Percentiles rank a stretch among this genome's conserved stretches.
These are phyloP conservation scores for Verticillium dahliae DNA, from an alignment of 2,329 filamentous ascomycete species.

Conservation along the genomic window DNA sequence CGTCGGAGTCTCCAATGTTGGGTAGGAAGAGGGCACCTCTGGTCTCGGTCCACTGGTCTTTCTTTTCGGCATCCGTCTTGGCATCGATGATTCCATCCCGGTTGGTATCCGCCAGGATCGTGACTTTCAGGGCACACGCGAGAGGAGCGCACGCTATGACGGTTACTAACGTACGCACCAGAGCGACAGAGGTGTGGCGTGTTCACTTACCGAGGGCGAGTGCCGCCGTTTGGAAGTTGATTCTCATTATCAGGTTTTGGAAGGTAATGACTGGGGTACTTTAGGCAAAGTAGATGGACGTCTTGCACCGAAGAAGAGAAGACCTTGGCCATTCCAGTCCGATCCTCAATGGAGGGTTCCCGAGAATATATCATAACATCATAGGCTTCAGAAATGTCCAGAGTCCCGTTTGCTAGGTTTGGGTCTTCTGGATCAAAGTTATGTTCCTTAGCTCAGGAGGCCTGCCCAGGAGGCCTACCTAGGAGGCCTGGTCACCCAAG, in stretches of 20 bases:
- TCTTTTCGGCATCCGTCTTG: slow-evolving; percentile 14
- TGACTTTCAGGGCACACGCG: background rate
- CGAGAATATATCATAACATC: too few relatives aligned
- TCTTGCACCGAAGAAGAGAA: too few relatives aligned
- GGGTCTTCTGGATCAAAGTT: too few relatives aligned
- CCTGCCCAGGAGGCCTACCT: too few relatives aligned
- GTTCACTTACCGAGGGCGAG: background rate
- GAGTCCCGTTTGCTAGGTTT: too few relatives aligned
- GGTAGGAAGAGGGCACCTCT: slow-evolving; percentile 26
- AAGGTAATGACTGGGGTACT: too few relatives aligned
- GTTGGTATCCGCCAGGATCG: slow-evolving; percentile 27
- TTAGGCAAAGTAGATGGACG: too few relatives aligned
- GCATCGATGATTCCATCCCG: slow-evolving; percentile 25
- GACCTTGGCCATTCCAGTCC: too few relatives aligned
- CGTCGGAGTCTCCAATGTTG: slow-evolving; percentile 24
- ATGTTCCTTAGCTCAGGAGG: too few relatives aligned
- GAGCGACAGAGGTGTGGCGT: background rate
- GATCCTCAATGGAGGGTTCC: too few relatives aligned
- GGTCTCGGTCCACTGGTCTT: slow-evolving; percentile 14
- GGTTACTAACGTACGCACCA: background rate
- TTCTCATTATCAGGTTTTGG: background rate
- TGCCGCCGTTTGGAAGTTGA: background rate
- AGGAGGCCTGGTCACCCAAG: too few relatives aligned
- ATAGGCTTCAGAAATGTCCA: too few relatives aligned
- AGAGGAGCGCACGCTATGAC: background rate